Evolutionary conservation across 495 filamentous ascomycete genomes (phyloP), one percentile per base, ranked within the genome.

Genomic region (Penicillium macrosclerotiorum): DNA sequence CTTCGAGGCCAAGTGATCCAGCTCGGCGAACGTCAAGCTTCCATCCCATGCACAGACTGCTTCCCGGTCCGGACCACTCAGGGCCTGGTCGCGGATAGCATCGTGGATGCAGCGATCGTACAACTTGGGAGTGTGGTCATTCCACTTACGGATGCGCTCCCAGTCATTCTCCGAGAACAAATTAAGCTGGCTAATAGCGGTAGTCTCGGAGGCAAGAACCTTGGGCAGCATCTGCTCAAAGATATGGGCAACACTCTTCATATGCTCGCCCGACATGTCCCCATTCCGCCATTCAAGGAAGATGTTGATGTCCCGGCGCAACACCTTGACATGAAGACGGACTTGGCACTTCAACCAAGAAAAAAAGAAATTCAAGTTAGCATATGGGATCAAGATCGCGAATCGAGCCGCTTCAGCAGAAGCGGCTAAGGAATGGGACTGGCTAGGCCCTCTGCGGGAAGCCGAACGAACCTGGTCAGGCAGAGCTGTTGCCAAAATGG

Each of bases 31-130:
- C 1, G 80, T 81, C 45, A 85, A 64, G 20, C 44, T 64, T 13
- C 80, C 82, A 64, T 86, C 82, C 81, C 82, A 84, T 2, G 75
- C 62, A 35, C 65, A 71, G 0, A 82, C 62, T 22, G 75, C 74
- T 42, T 73, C 68, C 14, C 59, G 50, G 3, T 76, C 53, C 3
- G 79, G 73, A 5, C 62, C 57, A 5, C 53, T 42, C 0, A 65
- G 19, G 4, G 58, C 63, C 42, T 76, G 62, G 22, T 78, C 68
- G 2, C 61, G 49, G 26, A 84, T 75, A 1, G 77, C 42, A 4
- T 79, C 73, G 37, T 82, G 75, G 14, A 82, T 71, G 41, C 75
- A 77, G 14, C 56, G 54, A 31, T 81, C 69, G 4, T 74, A 60
- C 3, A 55, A 40, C 31, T 62, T 48, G 1, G 60, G 64, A 2